Evolutionary conservation across 345 rosid species (phyloP).

Genomic region (Carallia pectinifolia): DNA sequence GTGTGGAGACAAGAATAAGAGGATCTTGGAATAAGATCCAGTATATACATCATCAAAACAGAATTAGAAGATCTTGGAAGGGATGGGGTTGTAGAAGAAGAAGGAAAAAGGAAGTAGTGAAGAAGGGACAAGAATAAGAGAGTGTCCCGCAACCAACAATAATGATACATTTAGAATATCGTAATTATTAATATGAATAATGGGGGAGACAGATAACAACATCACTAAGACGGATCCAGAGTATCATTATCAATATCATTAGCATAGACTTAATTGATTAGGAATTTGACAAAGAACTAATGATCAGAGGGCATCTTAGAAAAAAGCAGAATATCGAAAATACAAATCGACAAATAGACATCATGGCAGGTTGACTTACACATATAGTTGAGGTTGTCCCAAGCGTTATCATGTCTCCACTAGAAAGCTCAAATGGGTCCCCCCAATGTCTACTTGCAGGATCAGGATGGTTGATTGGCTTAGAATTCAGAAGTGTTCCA

Average conservation of each 20-base stretch:
- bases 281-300: too few relatives aligned
- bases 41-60: background rate
- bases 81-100: background rate
- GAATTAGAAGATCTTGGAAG: background rate
- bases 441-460: constrained; percentile 79
- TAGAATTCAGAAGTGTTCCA: constrained; percentile 88
- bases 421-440: constrained; percentile 67
- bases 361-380: constrained; percentile 46
- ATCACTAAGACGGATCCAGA: too few relatives aligned
- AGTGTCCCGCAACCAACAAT: too few relatives aligned
- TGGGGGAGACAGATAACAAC: too few relatives aligned
- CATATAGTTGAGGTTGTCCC: constrained; percentile 72
- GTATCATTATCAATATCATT: too few relatives aligned
- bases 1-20: background rate
- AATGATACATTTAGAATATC: too few relatives aligned
- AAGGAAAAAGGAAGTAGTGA: too few relatives aligned
- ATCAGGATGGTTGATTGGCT: constrained; percentile 58
- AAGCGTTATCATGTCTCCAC: constrained; percentile 76
- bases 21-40: too few relatives aligned
- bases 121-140: too few relatives aligned
- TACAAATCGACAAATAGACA: background rate
- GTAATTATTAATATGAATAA: too few relatives aligned
- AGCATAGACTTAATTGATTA: too few relatives aligned
- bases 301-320: too few relatives aligned
- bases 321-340: background rate